A percentile compares a stretch with the other conserved stretches of the same genome.
These are phyloP conservation scores for Shiraia sp. DNA, from an alignment of 2,329 filamentous ascomycete genomes.

Conservation along the genomic window DNA sequence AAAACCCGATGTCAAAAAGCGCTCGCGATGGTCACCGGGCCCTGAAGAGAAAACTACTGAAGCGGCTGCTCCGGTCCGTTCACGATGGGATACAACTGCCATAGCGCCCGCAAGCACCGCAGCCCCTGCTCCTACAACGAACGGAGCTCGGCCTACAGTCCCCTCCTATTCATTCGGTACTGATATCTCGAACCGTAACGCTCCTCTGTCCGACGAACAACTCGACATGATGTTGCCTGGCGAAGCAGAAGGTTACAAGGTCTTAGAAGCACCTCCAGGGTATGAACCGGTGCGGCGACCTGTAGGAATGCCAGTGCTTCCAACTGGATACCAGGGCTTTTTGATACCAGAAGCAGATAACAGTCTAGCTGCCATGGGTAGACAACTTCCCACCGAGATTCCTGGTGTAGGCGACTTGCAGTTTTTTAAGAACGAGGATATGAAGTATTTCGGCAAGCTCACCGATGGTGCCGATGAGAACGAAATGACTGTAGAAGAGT, in stretches of 20 bases:
- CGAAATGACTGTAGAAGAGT: conserved; percentile 85
- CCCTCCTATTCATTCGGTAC: conserved; percentile 73
- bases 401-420: conserved; percentile 94
- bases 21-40: conserved; percentile 82
- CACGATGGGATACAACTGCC: conserved; percentile 42
- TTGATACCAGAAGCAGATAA: conserved; percentile 97
- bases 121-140: conserved; percentile 27
- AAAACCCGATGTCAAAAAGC: conserved; percentile 46
- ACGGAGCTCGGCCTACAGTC: conserved; percentile 22
- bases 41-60: conserved; percentile 58
- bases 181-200: conserved; percentile 78
- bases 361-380: conserved; percentile 73
- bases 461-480: conserved; percentile 94
- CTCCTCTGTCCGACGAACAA: conserved; percentile 87
- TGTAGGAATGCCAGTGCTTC: conserved; percentile 76
- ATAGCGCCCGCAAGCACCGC: conserved; percentile 26
- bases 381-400: conserved; percentile 92
- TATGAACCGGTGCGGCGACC: conserved; percentile 79
- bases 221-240: conserved; percentile 88
- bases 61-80: conserved; percentile 48
- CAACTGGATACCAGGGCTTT: conserved; percentile 74
- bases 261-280: conserved; percentile 85
- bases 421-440: conserved; percentile 98
- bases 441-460: conserved; percentile 97
- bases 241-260: conserved; percentile 88